phyloP scores from a whole-genome alignment of 371 early-diverging fungal genomes.

The Encephalitozoon romaleae region DNA sequence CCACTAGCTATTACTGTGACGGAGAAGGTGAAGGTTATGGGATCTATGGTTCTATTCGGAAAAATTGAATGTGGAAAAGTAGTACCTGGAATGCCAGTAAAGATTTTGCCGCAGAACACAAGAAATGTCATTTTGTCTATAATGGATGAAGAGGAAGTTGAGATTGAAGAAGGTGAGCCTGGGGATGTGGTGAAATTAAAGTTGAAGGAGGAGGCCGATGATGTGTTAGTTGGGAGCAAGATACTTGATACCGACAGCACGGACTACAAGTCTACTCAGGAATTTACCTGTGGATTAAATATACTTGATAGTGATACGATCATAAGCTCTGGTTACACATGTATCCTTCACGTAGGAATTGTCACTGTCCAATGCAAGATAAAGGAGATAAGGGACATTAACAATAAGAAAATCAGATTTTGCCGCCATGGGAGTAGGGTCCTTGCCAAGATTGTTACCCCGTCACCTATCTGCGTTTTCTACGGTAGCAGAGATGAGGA shows the following conservation, averaged over 20 bases:
- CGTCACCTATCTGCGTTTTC: slow-evolving; percentile 36
- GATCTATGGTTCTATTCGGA: slow-evolving; percentile 23
- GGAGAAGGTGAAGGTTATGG: slow-evolving; percentile 54
- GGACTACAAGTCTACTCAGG: slow-evolving; percentile 35
- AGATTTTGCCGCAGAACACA: slow-evolving; percentile 42
- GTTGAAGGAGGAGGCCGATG: slow-evolving; percentile 52
- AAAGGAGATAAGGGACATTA: slow-evolving; percentile 48
- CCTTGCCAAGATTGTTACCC: slow-evolving; percentile 45
- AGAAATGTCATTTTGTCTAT: slow-evolving; percentile 34
- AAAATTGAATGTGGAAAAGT: slow-evolving; percentile 51
- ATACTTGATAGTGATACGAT: slow-evolving; percentile 56
- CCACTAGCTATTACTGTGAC: slow-evolving; percentile 31
- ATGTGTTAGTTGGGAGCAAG: slow-evolving; percentile 49
- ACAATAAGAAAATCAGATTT: slow-evolving; percentile 57
- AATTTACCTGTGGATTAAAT: slow-evolving; percentile 52
- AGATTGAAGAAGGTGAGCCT: slow-evolving; percentile 47
- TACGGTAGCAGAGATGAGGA: slow-evolving; percentile 2
- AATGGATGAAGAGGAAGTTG: slow-evolving; percentile 57
- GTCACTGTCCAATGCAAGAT: slow-evolving; percentile 45
- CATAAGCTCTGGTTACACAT: slow-evolving; percentile 56
- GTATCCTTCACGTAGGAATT: slow-evolving; percentile 58
- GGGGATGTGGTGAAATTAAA: slow-evolving; percentile 59
- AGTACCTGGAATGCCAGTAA: slow-evolving; percentile 15
- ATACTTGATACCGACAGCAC: slow-evolving; percentile 16
- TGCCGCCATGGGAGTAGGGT: slow-evolving; percentile 54